Evolutionary conservation across 306 rosid genomes (phyloP).

Genomic region (Ormosia emarginata): DNA sequence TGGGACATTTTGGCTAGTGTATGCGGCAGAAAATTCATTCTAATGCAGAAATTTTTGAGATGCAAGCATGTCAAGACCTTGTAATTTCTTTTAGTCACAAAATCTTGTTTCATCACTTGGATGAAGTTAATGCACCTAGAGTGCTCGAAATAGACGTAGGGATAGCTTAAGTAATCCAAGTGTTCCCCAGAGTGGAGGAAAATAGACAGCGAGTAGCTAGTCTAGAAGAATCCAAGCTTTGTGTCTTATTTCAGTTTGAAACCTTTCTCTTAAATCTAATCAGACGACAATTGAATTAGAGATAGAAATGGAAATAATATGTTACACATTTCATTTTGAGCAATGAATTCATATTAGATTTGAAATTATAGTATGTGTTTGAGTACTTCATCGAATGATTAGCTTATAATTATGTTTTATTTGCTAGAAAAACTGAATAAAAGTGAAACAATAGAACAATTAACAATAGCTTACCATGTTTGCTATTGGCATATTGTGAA

Average conservation of each 20-base stretch:
- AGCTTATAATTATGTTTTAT: too few relatives aligned
- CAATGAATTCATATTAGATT: too few relatives aligned
- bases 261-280: background rate
- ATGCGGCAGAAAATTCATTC: background rate
- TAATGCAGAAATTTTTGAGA: background rate
- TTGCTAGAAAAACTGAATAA: too few relatives aligned
- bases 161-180: background rate
- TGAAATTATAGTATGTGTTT: too few relatives aligned
- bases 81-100: background rate
- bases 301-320: background rate
- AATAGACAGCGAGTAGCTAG: background rate
- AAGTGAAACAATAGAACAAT: background rate
- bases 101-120: background rate
- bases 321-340: too few relatives aligned
- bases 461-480: too few relatives aligned
- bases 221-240: background rate
- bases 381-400: too few relatives aligned
- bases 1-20: background rate
- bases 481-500: too few relatives aligned
- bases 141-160: background rate
- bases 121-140: background rate
- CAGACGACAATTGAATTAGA: background rate
- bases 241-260: background rate
- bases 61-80: background rate
- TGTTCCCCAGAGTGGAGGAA: background rate